These are phyloP conservation scores for Botrytis fragariae DNA, from an alignment of 2,329 filamentous ascomycete genomes.

Conservation along the genomic window DNA sequence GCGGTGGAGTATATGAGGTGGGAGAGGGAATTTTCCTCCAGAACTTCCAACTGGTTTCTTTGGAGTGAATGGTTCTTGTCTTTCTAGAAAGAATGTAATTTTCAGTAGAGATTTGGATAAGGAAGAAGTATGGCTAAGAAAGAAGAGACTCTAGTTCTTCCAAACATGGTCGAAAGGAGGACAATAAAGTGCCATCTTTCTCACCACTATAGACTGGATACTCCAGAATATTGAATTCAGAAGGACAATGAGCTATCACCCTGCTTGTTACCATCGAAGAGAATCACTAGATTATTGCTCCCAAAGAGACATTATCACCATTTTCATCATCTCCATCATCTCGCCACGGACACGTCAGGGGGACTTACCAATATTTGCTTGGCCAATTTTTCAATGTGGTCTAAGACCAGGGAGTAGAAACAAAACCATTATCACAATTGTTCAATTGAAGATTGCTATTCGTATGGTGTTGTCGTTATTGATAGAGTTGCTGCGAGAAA, in stretches of 20 bases:
- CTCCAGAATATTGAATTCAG: not conserved
- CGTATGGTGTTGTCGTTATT: not conserved
- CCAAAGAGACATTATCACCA: not conserved
- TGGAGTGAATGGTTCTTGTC: not conserved
- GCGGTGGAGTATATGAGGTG: not conserved
- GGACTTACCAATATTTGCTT: not conserved
- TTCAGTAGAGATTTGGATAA: not conserved
- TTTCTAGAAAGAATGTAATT: not conserved
- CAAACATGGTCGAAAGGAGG: not conserved
- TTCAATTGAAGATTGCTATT: too few species aligned
- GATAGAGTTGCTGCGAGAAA: not conserved
- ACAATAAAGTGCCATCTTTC: not conserved
- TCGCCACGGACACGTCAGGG: not conserved
- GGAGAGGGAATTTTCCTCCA: not conserved
- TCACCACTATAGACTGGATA: not conserved
- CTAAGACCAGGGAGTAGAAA: not conserved
- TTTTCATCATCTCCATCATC: not conserved
- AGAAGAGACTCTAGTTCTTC: not conserved
- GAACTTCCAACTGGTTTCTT: not conserved
- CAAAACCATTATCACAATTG: not conserved
- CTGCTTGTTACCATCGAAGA: not conserved
- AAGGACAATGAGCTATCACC: not conserved
- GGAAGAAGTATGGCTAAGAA: not conserved
- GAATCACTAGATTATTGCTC: not conserved
- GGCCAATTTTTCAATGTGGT: not conserved